Base-by-base conservation (phyloP, 441 rosid genomes). In the Erodium trifolium region DNA sequence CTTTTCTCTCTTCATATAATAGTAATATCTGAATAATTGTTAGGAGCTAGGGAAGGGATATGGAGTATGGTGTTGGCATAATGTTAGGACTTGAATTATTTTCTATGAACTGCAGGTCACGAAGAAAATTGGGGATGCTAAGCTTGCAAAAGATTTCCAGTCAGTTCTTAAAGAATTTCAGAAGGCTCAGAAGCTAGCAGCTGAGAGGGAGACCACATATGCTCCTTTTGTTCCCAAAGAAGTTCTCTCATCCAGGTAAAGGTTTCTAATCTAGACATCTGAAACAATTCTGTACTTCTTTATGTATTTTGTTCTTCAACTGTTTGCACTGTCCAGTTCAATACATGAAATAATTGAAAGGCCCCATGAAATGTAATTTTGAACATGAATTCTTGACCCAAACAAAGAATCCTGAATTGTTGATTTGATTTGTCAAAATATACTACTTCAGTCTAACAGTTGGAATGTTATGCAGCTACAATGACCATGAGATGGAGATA, bases 81-180 rank as follows among this genome's bases (percentile, higher is more conserved):
- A 57, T 57, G 23, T 18, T 57, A 18, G 63, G 29, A 45, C 68
- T 57, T 57, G 63, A 18, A 18, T 57, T 17, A 9, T 57, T 57
- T 34, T 34, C 37, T 34, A 34, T 34, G 37, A 14, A 51, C 63
- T 57, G 63, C 63, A 86, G 93, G 62, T 84, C 5, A 80, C 82
- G 70, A 88, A 84, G 81, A 88, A 81, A 70, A 71, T 88, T 14
- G 93, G 83, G 73, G 90, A 88, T 77, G 93, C 90, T 13, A 88
- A 86, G 83, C 85, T 88, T 31, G 90, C 93, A 0, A 84, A 82
- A 69, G 93, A 86, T 81, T 88, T 86, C 64, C 93, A 88, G 68
- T 78, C 66, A 2, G 78, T 84, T 0, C 76, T 85, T 68, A 87
- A 83, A 74, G 87, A 86, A 70, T 84, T 86, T 68, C 90, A 88